A percentile compares a stretch with the other conserved stretches of the same genome.
phyloP scores from a whole-genome alignment of 108 stramenopile genomes.

The Nitzschia sp. region DNA sequence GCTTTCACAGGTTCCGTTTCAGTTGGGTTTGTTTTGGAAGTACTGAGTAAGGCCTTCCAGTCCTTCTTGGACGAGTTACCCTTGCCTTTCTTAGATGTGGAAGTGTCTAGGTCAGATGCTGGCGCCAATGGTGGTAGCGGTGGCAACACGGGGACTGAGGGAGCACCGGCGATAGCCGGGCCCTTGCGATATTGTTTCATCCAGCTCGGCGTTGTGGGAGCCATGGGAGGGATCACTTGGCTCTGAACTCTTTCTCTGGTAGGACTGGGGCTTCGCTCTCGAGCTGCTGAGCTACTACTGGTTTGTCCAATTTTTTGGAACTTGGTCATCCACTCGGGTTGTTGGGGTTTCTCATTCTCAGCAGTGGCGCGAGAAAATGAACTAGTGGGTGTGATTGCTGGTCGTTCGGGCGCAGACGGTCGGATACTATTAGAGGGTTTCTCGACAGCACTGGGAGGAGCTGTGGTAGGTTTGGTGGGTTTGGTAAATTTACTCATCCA shows the following conservation, averaged over 20 bases:
- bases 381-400: not conserved
- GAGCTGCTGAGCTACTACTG: not conserved
- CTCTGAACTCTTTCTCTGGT: not conserved
- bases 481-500: conserved; percentile 21
- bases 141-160: not conserved
- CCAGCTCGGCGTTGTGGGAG: conserved; percentile 17
- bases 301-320: not conserved
- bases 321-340: conserved; percentile 18
- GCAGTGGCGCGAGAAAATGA: conserved; percentile 16
- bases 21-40: not conserved
- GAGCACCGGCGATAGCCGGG: conserved; percentile 6
- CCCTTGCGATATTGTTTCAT: conserved; percentile 19
- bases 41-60: conserved; percentile 6
- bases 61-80: conserved; percentile 9
- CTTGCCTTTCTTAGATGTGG: not conserved
- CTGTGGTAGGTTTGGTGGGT: not conserved
- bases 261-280: conserved; percentile 1
- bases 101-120: not conserved
- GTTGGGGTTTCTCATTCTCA: conserved; percentile 11
- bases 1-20: not conserved
- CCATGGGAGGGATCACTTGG: not conserved
- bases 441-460: too few species aligned
- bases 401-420: conserved; percentile 13
- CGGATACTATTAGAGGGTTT: not conserved
- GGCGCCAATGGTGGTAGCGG: conserved; percentile 1